Base-by-base conservation (phyloP, 208 protist genomes). In the Trypanosoma scelopori region DNA sequence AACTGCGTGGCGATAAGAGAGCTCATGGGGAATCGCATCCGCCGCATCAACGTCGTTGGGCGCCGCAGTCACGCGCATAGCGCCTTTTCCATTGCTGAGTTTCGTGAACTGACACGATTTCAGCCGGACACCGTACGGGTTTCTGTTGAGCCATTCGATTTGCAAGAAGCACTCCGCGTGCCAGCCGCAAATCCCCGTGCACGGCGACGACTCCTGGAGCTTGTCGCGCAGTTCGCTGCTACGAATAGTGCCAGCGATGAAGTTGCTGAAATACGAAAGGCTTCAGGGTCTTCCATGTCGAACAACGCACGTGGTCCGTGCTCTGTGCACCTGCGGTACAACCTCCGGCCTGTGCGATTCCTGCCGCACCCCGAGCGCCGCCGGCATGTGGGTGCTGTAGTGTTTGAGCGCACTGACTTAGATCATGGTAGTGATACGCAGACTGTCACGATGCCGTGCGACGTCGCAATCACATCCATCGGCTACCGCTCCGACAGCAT, bases 21-120 rank as follows among this genome's bases (percentile, higher is more conserved):
- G 55, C 68, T 99, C n/a, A 79, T 82, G 64, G 63, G 82, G 42
- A 92, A 83, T 53, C 63, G 53, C 6, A 80, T 99, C 57, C 43
- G 74, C 27, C 60, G 80, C 25, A 83, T 98, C 25, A 60, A 79
- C 53, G 65, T 98, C 20, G 78, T 98, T 11, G 97, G 79, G 0
- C 81, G 97, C 3, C 77, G 97, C 32, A 97, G 94, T 9, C 88
- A 92, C 5, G 68, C 89, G 37, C 76, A 97, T 73, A 94, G 87
- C 16, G 91, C 96, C 28, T 98, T 97, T 65, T 96, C 97, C 15
- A 98, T 91, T 57, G 97, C 97, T 13, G 96, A 98, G 82, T 91
- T 99, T 69, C 89, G 97, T n/a, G 97, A 99, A 74, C 65, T 98
- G 48, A 89, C 85, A 20, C 81, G 73, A 30, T 89, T 79, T 46